Base-by-base conservation (phyloP, 2,329 filamentous ascomycete species). In the Xylaria hypoxylon region DNA sequence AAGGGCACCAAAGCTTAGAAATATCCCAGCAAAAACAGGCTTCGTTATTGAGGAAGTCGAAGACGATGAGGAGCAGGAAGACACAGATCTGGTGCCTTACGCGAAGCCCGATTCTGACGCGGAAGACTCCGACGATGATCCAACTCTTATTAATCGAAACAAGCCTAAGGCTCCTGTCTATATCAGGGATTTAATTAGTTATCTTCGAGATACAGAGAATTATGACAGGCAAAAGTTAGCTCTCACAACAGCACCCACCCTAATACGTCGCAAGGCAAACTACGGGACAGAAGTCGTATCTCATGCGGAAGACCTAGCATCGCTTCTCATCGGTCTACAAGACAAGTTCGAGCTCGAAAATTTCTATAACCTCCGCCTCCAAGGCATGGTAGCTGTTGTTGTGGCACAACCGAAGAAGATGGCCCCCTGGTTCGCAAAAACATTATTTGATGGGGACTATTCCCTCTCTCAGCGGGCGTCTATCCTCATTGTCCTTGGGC, bases 61-160 rank as follows among this genome's bases (percentile, higher is more conserved):
- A 26, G 85, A 86, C 1, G 85, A 87, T 0, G 85, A 51, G 1
- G 81, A 82, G 13, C 84, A 84, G 8, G 88, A 90, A 51, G 86
- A 89, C 35, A 87, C 90, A 17, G 91, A 92, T 66, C 82, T 98
- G 1, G 82, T 88, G 2, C 87, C 92, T 0, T 97, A 97, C 72
- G 87, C 87, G 15, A 97, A 97, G 77, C 93, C 93, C 0, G 92
- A 93, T 74, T 94, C 92, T 1, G 96, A 99, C 71, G 86, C 89
- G 0, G 93, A 96, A 76, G 96, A 99, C 76, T 95, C 93, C 0
- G 94, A 97, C 64, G 94, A 97, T 42, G 96, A 99, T 73, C 90
- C 96, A 5, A 97, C 94, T 0, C 82, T 97, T 19, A 86, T 98
- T 53, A 90, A 92, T 64, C 87, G 94, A 15, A 90, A 96, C 78